These are phyloP conservation scores for Pterocarpus macrocarpus DNA, from an alignment of 306 rosid species.

Conservation along the genomic window DNA sequence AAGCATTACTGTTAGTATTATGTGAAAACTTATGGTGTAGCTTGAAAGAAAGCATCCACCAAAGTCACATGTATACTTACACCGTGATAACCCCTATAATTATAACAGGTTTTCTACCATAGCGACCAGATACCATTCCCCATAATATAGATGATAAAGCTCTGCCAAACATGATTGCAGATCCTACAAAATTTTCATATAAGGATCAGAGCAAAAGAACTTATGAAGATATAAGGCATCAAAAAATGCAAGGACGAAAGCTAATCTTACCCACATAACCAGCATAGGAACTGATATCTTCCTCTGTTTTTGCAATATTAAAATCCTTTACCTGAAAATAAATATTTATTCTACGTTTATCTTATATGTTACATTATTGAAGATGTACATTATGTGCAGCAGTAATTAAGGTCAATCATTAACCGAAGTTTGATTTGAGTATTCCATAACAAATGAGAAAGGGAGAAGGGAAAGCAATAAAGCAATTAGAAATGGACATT, in stretches of 20 bases:
- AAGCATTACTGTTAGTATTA: background rate
- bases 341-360: background rate
- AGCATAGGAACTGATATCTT: constrained; percentile 80
- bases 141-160: constrained; percentile 74
- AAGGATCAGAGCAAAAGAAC: constrained; percentile 78
- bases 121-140: constrained; percentile 87
- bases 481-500: background rate
- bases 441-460: background rate
- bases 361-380: background rate
- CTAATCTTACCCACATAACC: constrained; percentile 77
- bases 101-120: constrained; percentile 85
- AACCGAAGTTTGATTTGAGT: background rate
- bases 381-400: background rate
- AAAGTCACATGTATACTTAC: constrained; percentile 53
- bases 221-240: constrained; percentile 28
- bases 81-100: constrained; percentile 68
- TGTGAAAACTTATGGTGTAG: background rate
- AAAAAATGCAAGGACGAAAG: background rate
- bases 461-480: background rate
- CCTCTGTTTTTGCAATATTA: constrained; percentile 75
- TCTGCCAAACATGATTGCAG: constrained; percentile 89
- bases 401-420: background rate
- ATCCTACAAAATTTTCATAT: constrained; percentile 58
- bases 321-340: constrained; percentile 76
- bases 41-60: constrained; percentile 17